These are phyloP conservation scores for Amanita rubescens DNA, from an alignment of 768 basidiomycete genomes.

Conservation along the genomic window DNA sequence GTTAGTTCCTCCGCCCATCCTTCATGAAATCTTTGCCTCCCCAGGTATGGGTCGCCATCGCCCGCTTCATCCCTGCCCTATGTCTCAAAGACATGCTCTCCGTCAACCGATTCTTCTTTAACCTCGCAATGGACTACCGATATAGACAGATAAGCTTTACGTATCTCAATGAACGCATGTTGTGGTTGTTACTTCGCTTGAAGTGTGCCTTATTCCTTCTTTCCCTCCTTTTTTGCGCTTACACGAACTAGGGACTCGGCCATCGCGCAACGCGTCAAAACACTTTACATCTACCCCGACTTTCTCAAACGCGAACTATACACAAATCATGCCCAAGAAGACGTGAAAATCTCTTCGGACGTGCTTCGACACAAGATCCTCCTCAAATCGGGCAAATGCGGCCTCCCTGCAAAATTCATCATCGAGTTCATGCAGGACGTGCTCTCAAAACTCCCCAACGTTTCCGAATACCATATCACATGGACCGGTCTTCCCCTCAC, in stretches of 20 bases:
- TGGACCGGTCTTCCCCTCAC: constrained; percentile 40
- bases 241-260: constrained; percentile 33
- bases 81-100: constrained; percentile 25
- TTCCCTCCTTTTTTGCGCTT: neutral
- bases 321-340: constrained; percentile 6
- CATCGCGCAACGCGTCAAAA: constrained; percentile 40
- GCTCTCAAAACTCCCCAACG: constrained; percentile 34
- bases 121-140: constrained; percentile 38
- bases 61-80: constrained; percentile 26
- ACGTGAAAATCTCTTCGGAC: neutral
- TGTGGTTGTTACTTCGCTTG: constrained; percentile 30
- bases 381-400: constrained; percentile 5
- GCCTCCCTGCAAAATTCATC: neutral
- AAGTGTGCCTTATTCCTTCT: constrained; percentile 29
- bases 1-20: neutral
- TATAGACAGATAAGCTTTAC: constrained; percentile 45
- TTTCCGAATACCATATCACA: constrained; percentile 43
- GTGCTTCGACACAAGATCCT: neutral
- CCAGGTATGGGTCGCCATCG: constrained; percentile 31
- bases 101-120: constrained; percentile 31
- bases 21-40: constrained; percentile 18
- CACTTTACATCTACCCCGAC: constrained; percentile 41
- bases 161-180: constrained; percentile 38
- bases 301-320: constrained; percentile 37
- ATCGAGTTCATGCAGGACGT: constrained; percentile 19